phyloP scores from a whole-genome alignment of 2,329 filamentous ascomycete species.

The Coniochaeta pulveracea region DNA sequence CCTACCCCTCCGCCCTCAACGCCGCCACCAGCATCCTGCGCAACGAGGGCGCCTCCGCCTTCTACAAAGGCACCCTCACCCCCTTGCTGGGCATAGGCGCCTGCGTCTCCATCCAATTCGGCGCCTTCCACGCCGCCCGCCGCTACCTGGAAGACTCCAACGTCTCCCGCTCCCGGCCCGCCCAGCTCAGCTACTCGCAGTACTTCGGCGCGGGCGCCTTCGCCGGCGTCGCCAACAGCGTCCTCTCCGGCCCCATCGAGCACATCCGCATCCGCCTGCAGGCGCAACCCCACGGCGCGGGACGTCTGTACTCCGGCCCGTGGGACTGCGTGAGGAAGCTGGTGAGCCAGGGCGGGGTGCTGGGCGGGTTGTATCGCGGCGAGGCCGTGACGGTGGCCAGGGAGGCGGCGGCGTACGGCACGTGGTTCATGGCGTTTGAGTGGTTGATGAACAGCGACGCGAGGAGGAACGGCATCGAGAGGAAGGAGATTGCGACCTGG shows the following conservation, averaged over 20 bases:
- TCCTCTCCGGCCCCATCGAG: conserved; percentile 86
- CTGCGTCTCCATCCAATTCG: conserved; percentile 97
- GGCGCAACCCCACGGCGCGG: conserved; percentile 83
- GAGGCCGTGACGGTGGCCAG: conserved; percentile 74
- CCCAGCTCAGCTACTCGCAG: conserved; percentile 63
- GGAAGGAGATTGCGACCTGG: conserved; percentile 67
- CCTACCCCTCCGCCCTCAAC: conserved; percentile 70
- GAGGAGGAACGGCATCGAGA: conserved; percentile 60
- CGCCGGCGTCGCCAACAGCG: conserved; percentile 80
- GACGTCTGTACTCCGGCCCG: conserved; percentile 69
- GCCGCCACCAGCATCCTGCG: conserved; percentile 76
- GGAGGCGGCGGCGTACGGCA: conserved; percentile 88
- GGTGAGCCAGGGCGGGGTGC: conserved; percentile 51
- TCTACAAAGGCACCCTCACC: conserved; percentile 96
- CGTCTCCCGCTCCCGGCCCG: conserved; percentile 33
- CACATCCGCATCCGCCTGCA: conserved; percentile 94
- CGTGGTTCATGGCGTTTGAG: conserved; percentile 94
- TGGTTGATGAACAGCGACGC: conserved; percentile 91
- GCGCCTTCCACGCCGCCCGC: conserved; percentile 81
- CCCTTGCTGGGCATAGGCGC: conserved; percentile 92
- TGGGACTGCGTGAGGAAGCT: conserved; percentile 87
- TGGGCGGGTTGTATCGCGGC: conserved; percentile 74
- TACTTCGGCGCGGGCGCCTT: conserved; percentile 90
- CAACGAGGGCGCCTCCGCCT: conserved; percentile 79
- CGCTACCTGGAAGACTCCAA: conserved; percentile 3